Conservation (phyloP, 2,329 filamentous ascomycete genomes). For the Periglandula ipomoeae region DNA sequence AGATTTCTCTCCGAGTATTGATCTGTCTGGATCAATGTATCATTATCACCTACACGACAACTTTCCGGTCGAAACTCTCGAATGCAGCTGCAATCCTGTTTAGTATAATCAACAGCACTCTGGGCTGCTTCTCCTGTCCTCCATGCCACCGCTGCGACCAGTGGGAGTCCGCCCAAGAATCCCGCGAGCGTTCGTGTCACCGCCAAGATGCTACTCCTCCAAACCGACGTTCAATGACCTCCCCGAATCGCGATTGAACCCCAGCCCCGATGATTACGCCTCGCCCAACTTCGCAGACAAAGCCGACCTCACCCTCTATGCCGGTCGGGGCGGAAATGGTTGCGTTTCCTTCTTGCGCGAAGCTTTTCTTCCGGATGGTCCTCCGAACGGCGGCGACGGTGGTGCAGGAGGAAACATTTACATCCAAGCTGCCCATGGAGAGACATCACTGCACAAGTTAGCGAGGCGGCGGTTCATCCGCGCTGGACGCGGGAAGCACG, state of each 20-base stretch:
- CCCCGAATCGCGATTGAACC: conserved; percentile 59
- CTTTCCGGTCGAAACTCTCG: not conserved
- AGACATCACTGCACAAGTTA: conserved; percentile 90
- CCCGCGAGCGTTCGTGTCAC: not conserved
- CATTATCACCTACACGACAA: too few relatives aligned
- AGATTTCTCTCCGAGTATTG: too few relatives aligned
- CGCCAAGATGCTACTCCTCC: conserved; percentile 8
- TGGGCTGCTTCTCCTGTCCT: not conserved
- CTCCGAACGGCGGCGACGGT: conserved; percentile 90
- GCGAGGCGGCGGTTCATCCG: conserved; percentile 66
- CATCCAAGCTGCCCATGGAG: conserved; percentile 83
- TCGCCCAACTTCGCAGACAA: conserved; percentile 79
- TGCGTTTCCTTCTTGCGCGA: conserved; percentile 93
- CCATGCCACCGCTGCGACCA: conserved; percentile 7
- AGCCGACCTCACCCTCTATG: conserved; percentile 66
- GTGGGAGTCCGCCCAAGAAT: conserved; percentile 5
- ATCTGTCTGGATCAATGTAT: too few relatives aligned
- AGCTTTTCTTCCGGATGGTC: conserved; percentile 79
- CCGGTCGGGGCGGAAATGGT: conserved; percentile 78
- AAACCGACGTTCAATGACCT: conserved; percentile 27
- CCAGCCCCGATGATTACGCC: conserved; percentile 74
- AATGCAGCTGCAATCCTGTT: not conserved
- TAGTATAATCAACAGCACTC: not conserved
- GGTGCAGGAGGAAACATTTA: conserved; percentile 88
- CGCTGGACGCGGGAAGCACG: conserved; percentile 67